Evolutionary conservation across 768 basidiomycete species (phyloP).

Genomic region (Boletus eberwhitei): DNA sequence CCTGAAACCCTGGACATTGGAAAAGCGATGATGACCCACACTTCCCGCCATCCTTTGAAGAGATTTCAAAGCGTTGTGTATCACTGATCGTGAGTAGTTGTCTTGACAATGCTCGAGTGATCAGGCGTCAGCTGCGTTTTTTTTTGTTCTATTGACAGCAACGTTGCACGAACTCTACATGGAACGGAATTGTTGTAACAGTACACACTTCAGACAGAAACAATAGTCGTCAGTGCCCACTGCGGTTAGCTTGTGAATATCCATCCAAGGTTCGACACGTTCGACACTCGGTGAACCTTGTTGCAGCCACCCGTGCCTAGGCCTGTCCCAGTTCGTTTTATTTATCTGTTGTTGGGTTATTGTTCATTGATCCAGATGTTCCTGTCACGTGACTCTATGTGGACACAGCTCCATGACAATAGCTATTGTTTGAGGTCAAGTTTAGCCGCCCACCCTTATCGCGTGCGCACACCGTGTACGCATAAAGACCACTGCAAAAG

Average conservation of each 20-base stretch:
- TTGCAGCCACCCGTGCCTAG: constrained; percentile 5
- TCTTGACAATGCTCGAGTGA: neutral
- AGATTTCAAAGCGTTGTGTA: neutral
- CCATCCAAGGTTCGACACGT: neutral
- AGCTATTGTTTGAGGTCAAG: constrained; percentile 26
- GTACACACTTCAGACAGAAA: neutral
- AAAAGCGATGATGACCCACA: constrained; percentile 2
- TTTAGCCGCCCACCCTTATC: constrained; percentile 5
- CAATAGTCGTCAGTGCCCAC: constrained; percentile 6
- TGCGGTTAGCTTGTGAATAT: constrained; percentile 8
- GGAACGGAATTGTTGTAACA: neutral
- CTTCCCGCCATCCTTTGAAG: neutral
- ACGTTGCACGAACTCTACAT: neutral
- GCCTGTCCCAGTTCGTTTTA: neutral
- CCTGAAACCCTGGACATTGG: constrained; percentile 26
- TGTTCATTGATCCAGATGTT: constrained; percentile 16
- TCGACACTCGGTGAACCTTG: constrained; percentile 8
- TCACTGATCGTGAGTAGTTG: constrained; percentile 5
- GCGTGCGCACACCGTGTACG: constrained; percentile 1
- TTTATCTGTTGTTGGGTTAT: constrained; percentile 18
- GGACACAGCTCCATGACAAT: constrained; percentile 19
- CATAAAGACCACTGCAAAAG: constrained; percentile 21
- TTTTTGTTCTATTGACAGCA: constrained; percentile 1
- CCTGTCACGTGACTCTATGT: constrained; percentile 22
- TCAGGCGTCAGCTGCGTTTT: neutral